Evolutionary conservation across 1,139 yeast species (phyloP), one percentile per base, ranked within the genome.

Genomic region (Lizanozyma gosingica): DNA sequence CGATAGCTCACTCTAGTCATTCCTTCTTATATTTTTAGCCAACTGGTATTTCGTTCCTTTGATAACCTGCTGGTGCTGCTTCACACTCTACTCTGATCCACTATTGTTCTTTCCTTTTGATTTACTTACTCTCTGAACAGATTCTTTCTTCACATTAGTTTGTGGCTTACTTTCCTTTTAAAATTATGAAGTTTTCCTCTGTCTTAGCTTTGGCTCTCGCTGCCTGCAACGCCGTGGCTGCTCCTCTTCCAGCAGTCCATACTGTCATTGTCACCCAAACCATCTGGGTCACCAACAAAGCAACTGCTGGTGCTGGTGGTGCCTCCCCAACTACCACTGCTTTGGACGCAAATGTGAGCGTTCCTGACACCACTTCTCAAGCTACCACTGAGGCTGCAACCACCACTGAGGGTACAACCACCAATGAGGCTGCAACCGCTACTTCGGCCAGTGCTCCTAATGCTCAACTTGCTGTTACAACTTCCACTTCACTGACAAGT

Each of bases 161-260:
- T 34, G n/a, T 22, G 18, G 9, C 35, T 18, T 17, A n/a, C 35
- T 36, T 36, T 18, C 17, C 15, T 9, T 9, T 14, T 9, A 33
- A 9, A 11, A 14, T 8, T 16, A 15, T 14, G 18, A 15, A 33
- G 18, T 15, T 15, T 33, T 15, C 4, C 35, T 33, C 35, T 6
- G 4, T n/a, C 6, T 14, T n/a, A 6, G 16, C 35, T 4, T 15
- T n/a, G 15, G 35, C 16, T 14, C 8, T 8, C 16, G 35, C 8
- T 8, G 6, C n/a, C 6, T 15, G 16, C 35, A 6, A 14, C 42
- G 42, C 34, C 39, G 43, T 35, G 39, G 37, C 36, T 40, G 45
- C 16, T 41, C 36, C 29, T 44, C 37, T 34, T 40, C 41, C 35
- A 43, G 41, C 18, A 45, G 43, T 36, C 45, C 39, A 29, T 44